Percentiles rank a stretch among this genome's conserved stretches.
These are phyloP conservation scores for Glycine tomentella DNA, from an alignment of 306 rosid genomes.

Conservation along the genomic window DNA sequence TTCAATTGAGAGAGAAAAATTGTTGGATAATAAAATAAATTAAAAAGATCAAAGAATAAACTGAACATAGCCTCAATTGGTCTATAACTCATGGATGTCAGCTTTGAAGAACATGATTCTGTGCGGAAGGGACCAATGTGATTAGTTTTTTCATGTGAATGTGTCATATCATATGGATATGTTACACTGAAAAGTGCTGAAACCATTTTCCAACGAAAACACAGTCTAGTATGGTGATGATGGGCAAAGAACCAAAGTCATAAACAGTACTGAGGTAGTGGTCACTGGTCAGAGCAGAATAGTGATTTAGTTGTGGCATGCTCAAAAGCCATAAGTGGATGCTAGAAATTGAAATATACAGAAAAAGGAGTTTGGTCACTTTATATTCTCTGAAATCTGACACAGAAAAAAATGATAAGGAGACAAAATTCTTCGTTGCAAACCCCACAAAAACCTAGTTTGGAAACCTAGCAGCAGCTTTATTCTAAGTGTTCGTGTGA, in stretches of 20 bases:
- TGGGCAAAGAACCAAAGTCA: conserved; percentile 26
- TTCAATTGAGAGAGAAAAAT: too few relatives aligned
- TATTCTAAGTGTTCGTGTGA: neutral
- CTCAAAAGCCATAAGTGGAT: conserved; percentile 33
- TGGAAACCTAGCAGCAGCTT: neutral
- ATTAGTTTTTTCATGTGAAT: conserved; percentile 25
- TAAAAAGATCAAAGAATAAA: too few relatives aligned
- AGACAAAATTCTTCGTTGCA: neutral
- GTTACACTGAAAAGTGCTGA: conserved; percentile 1
- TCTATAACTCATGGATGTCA: conserved; percentile 14
- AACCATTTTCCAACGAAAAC: neutral
- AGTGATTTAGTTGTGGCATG: conserved; percentile 41
- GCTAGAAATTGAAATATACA: conserved; percentile 8
- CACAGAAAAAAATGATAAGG: conserved; percentile 34
- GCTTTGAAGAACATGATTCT: conserved; percentile 25
- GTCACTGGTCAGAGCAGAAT: neutral
- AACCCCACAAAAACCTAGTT: conserved; percentile 24
- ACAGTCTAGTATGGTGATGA: conserved; percentile 3
- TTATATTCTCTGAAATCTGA: conserved; percentile 31
- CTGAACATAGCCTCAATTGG: neutral
- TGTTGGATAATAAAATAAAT: too few relatives aligned
- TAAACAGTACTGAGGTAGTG: neutral
- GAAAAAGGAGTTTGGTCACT: conserved; percentile 28
- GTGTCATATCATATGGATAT: conserved; percentile 12
- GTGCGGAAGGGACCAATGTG: conserved; percentile 5